These are phyloP conservation scores for Pyrenochaeta sp. DNA, from an alignment of 2,329 filamentous ascomycete species.

Conservation along the genomic window DNA sequence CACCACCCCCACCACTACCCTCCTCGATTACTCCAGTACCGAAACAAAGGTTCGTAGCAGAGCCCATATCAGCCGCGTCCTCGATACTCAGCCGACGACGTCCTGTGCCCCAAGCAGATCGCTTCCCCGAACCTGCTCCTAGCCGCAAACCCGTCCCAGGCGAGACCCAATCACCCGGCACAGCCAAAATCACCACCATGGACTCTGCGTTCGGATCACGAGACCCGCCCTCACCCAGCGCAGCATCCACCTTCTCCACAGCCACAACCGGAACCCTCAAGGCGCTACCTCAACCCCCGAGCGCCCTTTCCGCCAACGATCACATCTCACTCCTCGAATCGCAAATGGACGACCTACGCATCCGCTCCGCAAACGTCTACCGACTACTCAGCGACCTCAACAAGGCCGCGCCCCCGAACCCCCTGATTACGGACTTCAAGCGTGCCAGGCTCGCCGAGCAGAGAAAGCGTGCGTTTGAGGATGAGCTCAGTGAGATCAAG, in stretches of 20 bases:
- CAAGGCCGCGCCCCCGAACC: slow-evolving; percentile 46
- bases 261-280: slow-evolving; percentile 42
- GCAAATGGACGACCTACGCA: slow-evolving; percentile 49
- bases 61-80: slow-evolving; percentile 36
- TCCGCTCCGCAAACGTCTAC: slow-evolving; percentile 49
- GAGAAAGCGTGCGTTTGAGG: slow-evolving; percentile 46
- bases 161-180: slow-evolving; percentile 24
- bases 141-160: slow-evolving; percentile 37
- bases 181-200: slow-evolving; percentile 23
- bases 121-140: slow-evolving; percentile 20
- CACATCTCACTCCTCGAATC: slow-evolving; percentile 49
- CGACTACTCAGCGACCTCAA: slow-evolving; percentile 47
- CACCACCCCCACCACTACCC: slow-evolving; percentile 50
- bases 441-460: slow-evolving; percentile 44
- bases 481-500: slow-evolving; percentile 50
- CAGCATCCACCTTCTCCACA: slow-evolving; percentile 33
- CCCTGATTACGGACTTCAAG: slow-evolving; percentile 49
- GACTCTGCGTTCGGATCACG: neutral
- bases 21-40: slow-evolving; percentile 16
- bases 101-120: slow-evolving; percentile 37
- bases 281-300: slow-evolving; percentile 50
- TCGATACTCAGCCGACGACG: slow-evolving; percentile 45
- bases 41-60: slow-evolving; percentile 27
- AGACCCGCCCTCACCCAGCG: slow-evolving; percentile 6
- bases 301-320: slow-evolving; percentile 43